Conservation (phyloP, 306 rosid genomes). For the Sophora flavescens region DNA sequence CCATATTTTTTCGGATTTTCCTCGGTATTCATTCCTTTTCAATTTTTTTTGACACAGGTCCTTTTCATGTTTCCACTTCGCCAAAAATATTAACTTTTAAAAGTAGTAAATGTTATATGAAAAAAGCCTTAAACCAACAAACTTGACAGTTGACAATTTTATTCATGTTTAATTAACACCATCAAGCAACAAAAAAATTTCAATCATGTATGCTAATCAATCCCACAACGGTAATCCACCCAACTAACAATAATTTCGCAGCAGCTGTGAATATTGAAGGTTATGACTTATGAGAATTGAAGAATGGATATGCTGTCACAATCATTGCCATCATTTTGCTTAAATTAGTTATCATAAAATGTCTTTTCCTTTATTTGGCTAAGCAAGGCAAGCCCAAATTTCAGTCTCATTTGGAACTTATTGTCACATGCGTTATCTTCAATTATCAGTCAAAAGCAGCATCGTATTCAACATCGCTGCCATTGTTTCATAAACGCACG, state of each 20-base stretch:
- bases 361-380: conserved; percentile 24
- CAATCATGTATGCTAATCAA: conserved; percentile 5
- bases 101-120: not conserved
- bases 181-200: not conserved
- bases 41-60: not conserved
- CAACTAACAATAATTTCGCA: conserved; percentile 2
- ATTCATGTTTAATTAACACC: not conserved
- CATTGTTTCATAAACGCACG: not conserved
- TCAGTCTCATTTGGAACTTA: conserved; percentile 1
- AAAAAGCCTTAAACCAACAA: not conserved
- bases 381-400: conserved; percentile 1
- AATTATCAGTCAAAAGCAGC: not conserved
- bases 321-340: conserved; percentile 9
- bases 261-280: not conserved
- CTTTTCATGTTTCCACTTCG: not conserved
- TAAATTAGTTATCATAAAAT: conserved; percentile 25
- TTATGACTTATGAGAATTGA: not conserved
- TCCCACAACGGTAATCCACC: not conserved
- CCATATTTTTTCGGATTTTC: not conserved
- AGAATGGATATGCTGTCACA: conserved; percentile 14
- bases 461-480: conserved; percentile 20
- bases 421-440: not conserved
- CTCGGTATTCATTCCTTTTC: not conserved
- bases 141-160: not conserved
- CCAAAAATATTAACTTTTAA: not conserved